Base-by-base conservation (phyloP, 116 monocot species). In the Zostera marina region DNA sequence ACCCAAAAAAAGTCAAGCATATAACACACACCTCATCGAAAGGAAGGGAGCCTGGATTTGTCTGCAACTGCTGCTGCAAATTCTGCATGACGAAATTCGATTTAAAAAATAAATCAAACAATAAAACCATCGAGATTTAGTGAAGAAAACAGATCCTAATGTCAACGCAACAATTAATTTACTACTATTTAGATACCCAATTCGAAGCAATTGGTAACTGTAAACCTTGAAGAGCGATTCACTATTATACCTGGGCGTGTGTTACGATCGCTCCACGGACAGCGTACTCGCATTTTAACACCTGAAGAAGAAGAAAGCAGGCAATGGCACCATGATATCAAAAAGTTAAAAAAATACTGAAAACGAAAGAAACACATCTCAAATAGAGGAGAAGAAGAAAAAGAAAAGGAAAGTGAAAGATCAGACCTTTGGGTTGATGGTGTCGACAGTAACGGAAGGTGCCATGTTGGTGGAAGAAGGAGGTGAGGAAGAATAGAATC, bases 211-310 rank as follows among this genome's bases (percentile, higher is more conserved):
- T 7, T 43, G 6, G 47, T 47, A 53, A 23, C 7, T 20, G 23
- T n/a, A 13, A 54, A 12, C 23, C 13, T 10, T 3, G 10, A 22
- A 0, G 23, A 22, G 3, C 14, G 22, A 26, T 22, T 10, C 24
- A 2, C 26, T 3, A 41, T 13, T 64, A 19, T 75, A 92, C 92
- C 92, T 83, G 87, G 44, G 92, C 92, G 68, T 76, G 80, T 53
- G 11, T 76, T 21, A 86, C 92, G 58, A 92, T 78, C 69, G 73
- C 92, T 46, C 92, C 92, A 46, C 92, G 80, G 13, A 92, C 92
- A 32, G 92, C 92, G 76, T 92, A 92, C 56, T 92, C 80, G 55
- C 92, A 92, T 72, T 81, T 80, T 42, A 83, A 41, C 11, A 92
- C 83, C 92, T 87, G 70, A 23, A 72, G 19, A 61, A 43, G 15